Evolutionary conservation across 2,329 filamentous ascomycete genomes (phyloP), one percentile per base, ranked within the genome.

Genomic region (Pseudofabraea citricarpa): DNA sequence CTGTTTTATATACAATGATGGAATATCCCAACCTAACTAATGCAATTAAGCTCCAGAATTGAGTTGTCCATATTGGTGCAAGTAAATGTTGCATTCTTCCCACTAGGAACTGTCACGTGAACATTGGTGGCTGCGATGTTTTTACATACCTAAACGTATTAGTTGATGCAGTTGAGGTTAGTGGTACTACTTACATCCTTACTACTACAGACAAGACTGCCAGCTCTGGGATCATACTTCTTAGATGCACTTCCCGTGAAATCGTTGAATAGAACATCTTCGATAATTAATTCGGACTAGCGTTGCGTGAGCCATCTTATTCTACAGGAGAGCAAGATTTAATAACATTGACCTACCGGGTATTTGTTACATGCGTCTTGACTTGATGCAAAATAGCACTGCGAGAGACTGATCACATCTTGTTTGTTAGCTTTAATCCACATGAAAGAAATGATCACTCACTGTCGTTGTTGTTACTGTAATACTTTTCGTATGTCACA

Each of bases 381-480:
- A 53, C 81, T 80, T 49, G 66, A 73, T 60, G 79, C 74, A 18
- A 72, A 72, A 44, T 79, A 77, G 64, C 77, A 81, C 54, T 79
- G 75, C 2, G 75, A 78, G 31, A 53, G 37, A 13, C 47, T 39
- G 12, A 52, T 53, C 2, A 49, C 41, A 23, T 45, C 43, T 41
- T 16, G 24, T 18, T 19, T 39, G 36, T 29, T n/a, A 43, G 36
- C 10, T 6, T n/a, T n/a, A n/a, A n/a, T n/a, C n/a, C n/a, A n/a
- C n/a, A n/a, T n/a, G 29, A 23, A 24, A 24, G 32, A 13, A 9
- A 5, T n/a, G 9, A 9, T 26, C n/a, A 42, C 51, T 36, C 22
- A 50, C 51, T 50, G 40, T 83, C 79, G 53, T 79, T 76, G 49
- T 83, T 81, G 20, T 68, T 62, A 46, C 81, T 67, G 19, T 55